phyloP scores from a whole-genome alignment of 1,284 basidiomycete species.

The Cutaneotrichosporon spelunceum region DNA sequence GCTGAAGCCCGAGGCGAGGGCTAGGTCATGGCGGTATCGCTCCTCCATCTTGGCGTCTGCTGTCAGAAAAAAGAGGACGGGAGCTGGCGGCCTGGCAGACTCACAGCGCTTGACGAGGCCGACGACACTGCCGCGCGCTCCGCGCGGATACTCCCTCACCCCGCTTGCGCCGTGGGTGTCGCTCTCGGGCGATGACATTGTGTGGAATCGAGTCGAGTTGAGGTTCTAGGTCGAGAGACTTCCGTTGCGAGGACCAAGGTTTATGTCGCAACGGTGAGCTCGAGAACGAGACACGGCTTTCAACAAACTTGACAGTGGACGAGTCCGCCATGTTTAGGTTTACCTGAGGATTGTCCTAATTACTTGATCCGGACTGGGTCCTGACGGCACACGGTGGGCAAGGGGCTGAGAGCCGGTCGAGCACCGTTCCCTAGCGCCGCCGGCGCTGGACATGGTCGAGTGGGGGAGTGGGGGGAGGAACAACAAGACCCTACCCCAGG shows the following conservation, averaged over 20 bases:
- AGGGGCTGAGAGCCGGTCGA: too few relatives aligned
- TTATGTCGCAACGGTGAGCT: not conserved
- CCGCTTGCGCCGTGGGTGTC: not conserved
- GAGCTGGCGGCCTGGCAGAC: too few relatives aligned
- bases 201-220: not conserved
- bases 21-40: not conserved
- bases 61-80: not conserved
- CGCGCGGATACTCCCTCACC: not conserved
- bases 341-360: too few relatives aligned
- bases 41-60: not conserved
- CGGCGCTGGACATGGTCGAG: too few relatives aligned
- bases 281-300: too few relatives aligned
- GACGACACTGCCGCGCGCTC: slow-evolving; percentile 1
- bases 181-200: not conserved
- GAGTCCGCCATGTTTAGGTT: too few relatives aligned
- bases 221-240: not conserved
- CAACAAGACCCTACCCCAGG: too few relatives aligned
- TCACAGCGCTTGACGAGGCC: slow-evolving; percentile 3
- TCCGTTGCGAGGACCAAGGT: not conserved
- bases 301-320: too few relatives aligned
- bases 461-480: too few relatives aligned
- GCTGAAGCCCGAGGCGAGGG: not conserved
- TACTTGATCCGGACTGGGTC: too few relatives aligned
- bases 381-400: too few relatives aligned
- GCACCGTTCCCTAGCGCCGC: too few relatives aligned